These are phyloP conservation scores for Phoma sp. DNA, from an alignment of 2,329 filamentous ascomycete genomes.

Conservation along the genomic window DNA sequence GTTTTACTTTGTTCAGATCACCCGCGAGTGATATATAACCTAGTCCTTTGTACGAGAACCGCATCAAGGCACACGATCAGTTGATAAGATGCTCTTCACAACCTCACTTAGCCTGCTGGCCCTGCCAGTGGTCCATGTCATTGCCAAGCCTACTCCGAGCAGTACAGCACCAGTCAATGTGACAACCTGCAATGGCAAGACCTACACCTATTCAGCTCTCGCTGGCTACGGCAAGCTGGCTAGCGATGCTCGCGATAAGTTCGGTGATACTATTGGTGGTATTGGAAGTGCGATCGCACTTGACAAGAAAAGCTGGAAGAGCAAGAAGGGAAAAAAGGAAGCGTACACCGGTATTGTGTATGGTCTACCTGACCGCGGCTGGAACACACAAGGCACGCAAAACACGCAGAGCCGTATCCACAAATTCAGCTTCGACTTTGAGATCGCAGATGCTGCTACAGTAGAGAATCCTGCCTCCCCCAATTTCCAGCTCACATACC, in stretches of 20 bases:
- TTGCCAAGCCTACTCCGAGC: constrained; percentile 25
- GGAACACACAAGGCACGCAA: constrained; percentile 73
- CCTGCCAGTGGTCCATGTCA: constrained; percentile 20
- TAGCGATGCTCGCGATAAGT: constrained; percentile 66
- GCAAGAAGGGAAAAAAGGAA: constrained; percentile 49
- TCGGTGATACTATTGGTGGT: constrained; percentile 71
- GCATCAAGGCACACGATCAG: constrained; percentile 10
- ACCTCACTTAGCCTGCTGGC: constrained; percentile 24
- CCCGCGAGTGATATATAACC: constrained; percentile 20
- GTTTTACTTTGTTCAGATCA: constrained; percentile 15
- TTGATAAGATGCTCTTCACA: constrained; percentile 28
- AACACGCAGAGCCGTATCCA: constrained; percentile 73
- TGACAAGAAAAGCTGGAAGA: constrained; percentile 65
- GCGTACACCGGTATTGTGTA: constrained; percentile 68
- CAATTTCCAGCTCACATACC: constrained; percentile 67
- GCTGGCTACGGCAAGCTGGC: constrained; percentile 70
- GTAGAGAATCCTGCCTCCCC: constrained; percentile 60
- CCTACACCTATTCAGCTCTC: constrained; percentile 70
- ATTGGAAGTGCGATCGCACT: constrained; percentile 71
- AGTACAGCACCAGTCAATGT: constrained; percentile 25
- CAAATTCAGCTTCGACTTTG: constrained; percentile 68
- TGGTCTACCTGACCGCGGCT: constrained; percentile 71
- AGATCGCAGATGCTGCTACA: constrained; percentile 61
- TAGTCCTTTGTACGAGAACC: neutral
- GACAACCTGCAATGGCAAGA: constrained; percentile 64